Base-by-base conservation (phyloP, 805 yeast species). In the Kuraishia ogatae region DNA sequence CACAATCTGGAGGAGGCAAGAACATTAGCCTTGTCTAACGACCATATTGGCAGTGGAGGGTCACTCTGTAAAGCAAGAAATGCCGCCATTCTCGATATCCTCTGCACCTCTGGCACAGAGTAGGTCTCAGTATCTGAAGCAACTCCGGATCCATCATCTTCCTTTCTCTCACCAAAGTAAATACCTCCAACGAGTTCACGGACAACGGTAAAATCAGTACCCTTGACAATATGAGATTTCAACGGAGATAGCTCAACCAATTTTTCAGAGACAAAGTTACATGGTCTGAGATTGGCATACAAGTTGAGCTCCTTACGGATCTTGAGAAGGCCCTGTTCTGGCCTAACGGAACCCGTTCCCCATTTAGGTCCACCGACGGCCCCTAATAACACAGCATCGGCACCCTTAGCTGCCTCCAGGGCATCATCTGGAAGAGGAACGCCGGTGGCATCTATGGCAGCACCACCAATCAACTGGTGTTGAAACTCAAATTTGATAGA, bases 291-390 rank as follows among this genome's bases (percentile, higher is more conserved):
- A 73, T 94, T 94, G 57, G 99, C 99, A 71, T 94, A 94, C 62
- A 94, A 77, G 70, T 87, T 88, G 68, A 94, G 81, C 71, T 91
- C 98, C 72, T 94, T 94, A 73, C 99, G 84, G 71, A 94, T 93
- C 75, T 92, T 82, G 61, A 94, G 80, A 62, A 94, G 80, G 57
- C 99, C 99, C 74, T 90, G 98, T 71, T 94, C 99, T 53, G 99
- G 99, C 75, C 99, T 85, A 51, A 93, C 98, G 13, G 79, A 67
- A 53, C 97, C 97, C 26, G 97, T 89, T 43, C 98, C 98, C 99
- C 99, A 94, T 74, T 94, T 94, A 58, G 99, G 99, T 39, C 99
- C 99, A 60, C 99, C 99, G 39, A 94, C 99, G 8, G 99, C 97
- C 61, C 99, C 99, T 56, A 94, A 78, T 61, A 94, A 76, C n/a